phyloP scores from a whole-genome alignment of 129 eudicot species.

The Flaveria bidentis region DNA sequence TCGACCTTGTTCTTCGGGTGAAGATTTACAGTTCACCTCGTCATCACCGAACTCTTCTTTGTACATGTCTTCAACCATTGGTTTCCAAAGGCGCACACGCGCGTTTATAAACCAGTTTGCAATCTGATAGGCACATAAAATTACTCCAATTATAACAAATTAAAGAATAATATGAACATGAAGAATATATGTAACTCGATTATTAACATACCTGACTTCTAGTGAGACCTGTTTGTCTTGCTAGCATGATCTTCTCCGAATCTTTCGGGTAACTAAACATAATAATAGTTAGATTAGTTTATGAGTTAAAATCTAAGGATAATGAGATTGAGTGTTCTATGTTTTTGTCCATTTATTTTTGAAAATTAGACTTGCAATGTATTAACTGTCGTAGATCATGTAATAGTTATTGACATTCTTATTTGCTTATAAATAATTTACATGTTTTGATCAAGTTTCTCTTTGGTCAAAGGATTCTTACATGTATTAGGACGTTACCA shows the following conservation, averaged over 20 bases:
- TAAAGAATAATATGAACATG: no score
- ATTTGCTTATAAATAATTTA: no score
- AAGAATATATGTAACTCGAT: neutral
- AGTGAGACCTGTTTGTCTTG: conserved; percentile 83
- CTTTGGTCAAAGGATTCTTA: no score
- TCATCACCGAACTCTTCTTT: conserved; percentile 83
- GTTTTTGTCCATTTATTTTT: no score
- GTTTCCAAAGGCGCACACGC: conserved; percentile 97
- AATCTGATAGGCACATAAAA: conserved; percentile 48
- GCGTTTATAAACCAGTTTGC: conserved; percentile 99
- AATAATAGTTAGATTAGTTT: neutral
- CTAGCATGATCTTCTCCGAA: conserved; percentile 86
- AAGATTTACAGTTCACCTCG: conserved; percentile 45
- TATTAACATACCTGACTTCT: conserved; percentile 75
- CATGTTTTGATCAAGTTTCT: no score
- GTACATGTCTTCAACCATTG: conserved; percentile 98
- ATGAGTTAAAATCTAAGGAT: no score
- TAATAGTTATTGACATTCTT: no score
- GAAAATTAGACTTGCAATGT: no score
- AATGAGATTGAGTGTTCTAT: no score
- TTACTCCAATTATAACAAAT: neutral
- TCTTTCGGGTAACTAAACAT: conserved; percentile 83
- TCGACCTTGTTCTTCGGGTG: conserved; percentile 35
- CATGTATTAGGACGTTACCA: no score
- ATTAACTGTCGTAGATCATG: no score